phyloP scores from a whole-genome alignment of 176 grass and related monocot genomes.

The bread wheat (Triticum aestivum) region IWGSC_CS_RefSeq_v2.1 NC_057803.1:550097602-550098101 shows the following conservation, averaged over 20 bases:
- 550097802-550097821: slow-evolving; percentile 2
- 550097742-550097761: not conserved
- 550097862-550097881: slow-evolving; percentile 33
- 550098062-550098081: not conserved
- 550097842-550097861: slow-evolving; percentile 22
- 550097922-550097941: not conserved
- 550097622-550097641: too few relatives aligned
- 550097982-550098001: slow-evolving; percentile 39
- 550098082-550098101: slow-evolving; percentile 44
- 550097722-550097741: not conserved
- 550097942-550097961: not conserved
- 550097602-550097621: too few relatives aligned
- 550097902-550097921: not conserved
- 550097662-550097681: not conserved
- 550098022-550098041: slow-evolving; percentile 36
- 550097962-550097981: slow-evolving; percentile 45
- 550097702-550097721: not conserved
- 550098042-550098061: slow-evolving; percentile 27
- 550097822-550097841: slow-evolving; percentile 26
- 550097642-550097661: too few relatives aligned
- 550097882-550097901: not conserved
- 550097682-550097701: not conserved
- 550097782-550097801: not conserved
- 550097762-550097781: not conserved
- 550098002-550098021: slow-evolving; percentile 28